Percentiles rank a stretch among this genome's conserved stretches.
These are phyloP conservation scores for Calonectria pauciramosa DNA, from an alignment of 2,329 filamentous ascomycete genomes.

Conservation along the genomic window DNA sequence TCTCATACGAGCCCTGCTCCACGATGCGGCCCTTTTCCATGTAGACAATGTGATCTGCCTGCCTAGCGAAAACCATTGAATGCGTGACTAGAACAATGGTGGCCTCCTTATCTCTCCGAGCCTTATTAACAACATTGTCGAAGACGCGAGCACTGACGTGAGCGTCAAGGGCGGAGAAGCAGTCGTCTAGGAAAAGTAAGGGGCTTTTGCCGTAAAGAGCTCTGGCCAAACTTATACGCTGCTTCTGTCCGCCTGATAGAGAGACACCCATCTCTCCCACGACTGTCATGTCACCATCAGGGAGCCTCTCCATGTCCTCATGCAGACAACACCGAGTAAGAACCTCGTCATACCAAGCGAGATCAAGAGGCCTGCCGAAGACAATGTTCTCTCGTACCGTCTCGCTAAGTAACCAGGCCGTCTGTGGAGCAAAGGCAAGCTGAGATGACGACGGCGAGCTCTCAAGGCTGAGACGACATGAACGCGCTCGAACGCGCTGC, in stretches of 20 bases:
- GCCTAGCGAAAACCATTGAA: neutral
- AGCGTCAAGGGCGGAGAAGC: neutral
- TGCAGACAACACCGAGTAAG: neutral
- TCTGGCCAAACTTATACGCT: neutral
- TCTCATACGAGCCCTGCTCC: neutral
- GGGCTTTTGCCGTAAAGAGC: neutral
- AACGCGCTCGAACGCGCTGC: neutral
- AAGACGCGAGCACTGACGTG: neutral
- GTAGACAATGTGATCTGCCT: neutral
- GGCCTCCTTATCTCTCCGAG: neutral
- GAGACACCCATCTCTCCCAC: constrained; percentile 3
- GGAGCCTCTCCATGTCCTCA: neutral
- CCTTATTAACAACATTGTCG: neutral
- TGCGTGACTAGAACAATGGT: neutral
- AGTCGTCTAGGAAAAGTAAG: neutral
- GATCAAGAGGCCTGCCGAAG: neutral
- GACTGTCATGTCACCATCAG: neutral
- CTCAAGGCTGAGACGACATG: neutral
- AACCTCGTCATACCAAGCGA: neutral
- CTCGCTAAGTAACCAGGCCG: neutral
- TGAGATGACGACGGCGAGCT: neutral
- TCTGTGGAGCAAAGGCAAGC: neutral
- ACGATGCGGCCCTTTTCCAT: neutral
- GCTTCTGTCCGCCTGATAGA: neutral
- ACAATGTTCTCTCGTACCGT: neutral